Evolutionary conservation across 805 yeast genomes (phyloP).

Genomic region (Nakazawaea ishiwadae): DNA sequence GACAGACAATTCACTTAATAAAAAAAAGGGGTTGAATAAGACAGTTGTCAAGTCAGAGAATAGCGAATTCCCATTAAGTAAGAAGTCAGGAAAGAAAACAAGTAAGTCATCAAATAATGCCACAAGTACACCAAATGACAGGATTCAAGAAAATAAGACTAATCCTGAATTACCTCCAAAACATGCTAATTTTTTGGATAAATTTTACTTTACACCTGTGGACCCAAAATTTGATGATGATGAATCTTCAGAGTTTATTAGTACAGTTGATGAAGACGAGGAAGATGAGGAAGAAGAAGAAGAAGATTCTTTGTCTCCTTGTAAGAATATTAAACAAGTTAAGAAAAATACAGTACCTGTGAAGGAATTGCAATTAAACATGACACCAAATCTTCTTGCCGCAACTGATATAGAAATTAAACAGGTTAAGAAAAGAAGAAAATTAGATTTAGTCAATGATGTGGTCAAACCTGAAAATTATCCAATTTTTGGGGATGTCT

Average conservation of each 20-base stretch:
- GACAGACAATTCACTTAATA: background rate
- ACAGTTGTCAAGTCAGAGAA: too few relatives aligned
- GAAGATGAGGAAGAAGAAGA: too few relatives aligned
- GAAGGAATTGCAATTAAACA: too few relatives aligned
- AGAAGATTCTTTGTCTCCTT: slow-evolving; percentile 6
- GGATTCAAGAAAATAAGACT: background rate
- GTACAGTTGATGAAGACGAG: background rate
- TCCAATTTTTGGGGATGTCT: slow-evolving; percentile 1
- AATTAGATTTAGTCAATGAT: too few relatives aligned
- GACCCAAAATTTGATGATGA: background rate
- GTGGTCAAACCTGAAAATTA: slow-evolving; percentile 1
- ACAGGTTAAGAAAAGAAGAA: background rate
- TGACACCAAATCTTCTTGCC: too few relatives aligned
- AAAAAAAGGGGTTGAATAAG: background rate
- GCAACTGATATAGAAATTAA: background rate
- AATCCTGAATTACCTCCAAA: slow-evolving; percentile 4
- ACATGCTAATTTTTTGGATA: background rate
- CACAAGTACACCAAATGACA: slow-evolving; percentile 7
- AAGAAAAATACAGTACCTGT: background rate
- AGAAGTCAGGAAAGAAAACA: background rate
- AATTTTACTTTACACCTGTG: slow-evolving; percentile 1
- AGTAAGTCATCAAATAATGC: background rate
- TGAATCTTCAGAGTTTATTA: background rate
- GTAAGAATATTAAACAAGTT: slow-evolving; percentile 5
- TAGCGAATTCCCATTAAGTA: too few relatives aligned